phyloP scores from a whole-genome alignment of 1,139 yeast species.

The Blastobotrys elegans region DNA sequence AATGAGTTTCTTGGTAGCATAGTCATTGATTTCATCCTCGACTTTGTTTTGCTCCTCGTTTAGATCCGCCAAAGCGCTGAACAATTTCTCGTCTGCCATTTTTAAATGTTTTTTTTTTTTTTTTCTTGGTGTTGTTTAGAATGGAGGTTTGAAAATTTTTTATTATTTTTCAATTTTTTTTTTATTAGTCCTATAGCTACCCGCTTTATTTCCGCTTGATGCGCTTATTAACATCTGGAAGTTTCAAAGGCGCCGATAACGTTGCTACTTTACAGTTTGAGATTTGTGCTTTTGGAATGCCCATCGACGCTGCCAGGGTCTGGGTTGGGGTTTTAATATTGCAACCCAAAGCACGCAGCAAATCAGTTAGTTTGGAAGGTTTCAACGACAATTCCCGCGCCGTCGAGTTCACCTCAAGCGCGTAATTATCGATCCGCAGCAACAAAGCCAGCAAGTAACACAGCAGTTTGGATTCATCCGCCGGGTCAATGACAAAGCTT shows the following conservation, averaged over 20 bases:
- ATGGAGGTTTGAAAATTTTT: too few relatives aligned
- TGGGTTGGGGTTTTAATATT: conserved; percentile 67
- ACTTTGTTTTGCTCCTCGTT: conserved; percentile 45
- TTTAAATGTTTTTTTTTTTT: too few relatives aligned
- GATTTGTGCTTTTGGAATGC: conserved; percentile 64
- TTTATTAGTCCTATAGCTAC: too few relatives aligned
- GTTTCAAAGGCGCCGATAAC: conserved; percentile 81
- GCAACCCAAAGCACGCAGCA: conserved; percentile 83
- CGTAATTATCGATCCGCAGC: conserved; percentile 70
- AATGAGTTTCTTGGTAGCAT: conserved; percentile 27
- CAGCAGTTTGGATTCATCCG: conserved; percentile 76
- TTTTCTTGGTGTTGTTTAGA: not conserved
- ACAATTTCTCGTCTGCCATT: conserved; percentile 5
- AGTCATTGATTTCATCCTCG: conserved; percentile 27
- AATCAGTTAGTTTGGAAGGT: conserved; percentile 63
- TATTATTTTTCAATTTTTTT: not conserved
- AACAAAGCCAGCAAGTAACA: conserved; percentile 71
- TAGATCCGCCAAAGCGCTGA: conserved; percentile 38
- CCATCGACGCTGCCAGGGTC: conserved; percentile 77
- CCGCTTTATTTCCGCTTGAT: too few relatives aligned
- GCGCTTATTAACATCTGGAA: conserved; percentile 80
- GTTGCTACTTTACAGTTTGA: conserved; percentile 71
- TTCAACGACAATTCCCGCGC: conserved; percentile 82
- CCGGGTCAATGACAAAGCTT: conserved; percentile 76
- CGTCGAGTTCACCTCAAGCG: conserved; percentile 71